Evolutionary conservation across 352 stramenopile species (phyloP).

Genomic region (Halophytophthora polymorphica): DNA sequence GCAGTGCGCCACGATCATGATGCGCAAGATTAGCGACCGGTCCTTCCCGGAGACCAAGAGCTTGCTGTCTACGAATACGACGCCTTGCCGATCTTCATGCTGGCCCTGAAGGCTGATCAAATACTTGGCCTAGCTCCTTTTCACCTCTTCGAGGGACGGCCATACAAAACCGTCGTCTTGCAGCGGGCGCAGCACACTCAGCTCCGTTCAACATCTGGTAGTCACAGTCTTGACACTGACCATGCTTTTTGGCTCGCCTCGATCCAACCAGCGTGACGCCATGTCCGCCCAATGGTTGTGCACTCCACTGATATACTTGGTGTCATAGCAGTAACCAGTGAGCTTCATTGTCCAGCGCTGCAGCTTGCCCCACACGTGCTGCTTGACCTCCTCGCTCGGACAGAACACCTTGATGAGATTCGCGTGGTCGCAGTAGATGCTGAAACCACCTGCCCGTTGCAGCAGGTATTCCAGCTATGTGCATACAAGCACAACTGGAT

Average conservation of each 20-base stretch:
- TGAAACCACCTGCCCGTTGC: constrained; percentile 1
- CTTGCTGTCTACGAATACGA: background rate
- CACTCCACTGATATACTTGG: too few relatives aligned
- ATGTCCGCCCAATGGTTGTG: too few relatives aligned
- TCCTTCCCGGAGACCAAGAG: constrained; percentile 1
- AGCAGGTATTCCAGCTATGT: constrained; percentile 14
- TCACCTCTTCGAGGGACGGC: background rate
- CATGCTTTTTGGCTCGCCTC: too few relatives aligned
- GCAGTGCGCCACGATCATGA: constrained; percentile 11
- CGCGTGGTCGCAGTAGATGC: constrained; percentile 19
- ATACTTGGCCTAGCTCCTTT: background rate
- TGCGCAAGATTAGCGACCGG: background rate
- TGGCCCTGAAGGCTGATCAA: too few relatives aligned
- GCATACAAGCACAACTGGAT: constrained; percentile 12
- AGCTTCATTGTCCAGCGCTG: constrained; percentile 8
- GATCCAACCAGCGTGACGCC: too few relatives aligned
- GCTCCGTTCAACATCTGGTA: too few relatives aligned
- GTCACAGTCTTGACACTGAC: too few relatives aligned
- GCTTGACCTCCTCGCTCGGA: constrained; percentile 6
- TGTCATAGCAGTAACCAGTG: too few relatives aligned
- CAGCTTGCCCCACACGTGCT: constrained; percentile 14
- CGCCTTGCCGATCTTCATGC: background rate
- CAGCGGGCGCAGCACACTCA: background rate
- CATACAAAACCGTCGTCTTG: too few relatives aligned
- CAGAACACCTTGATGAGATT: constrained; percentile 25